phyloP scores from a whole-genome alignment of 495 filamentous ascomycete genomes.

The Achaetomiella virescens region DNA sequence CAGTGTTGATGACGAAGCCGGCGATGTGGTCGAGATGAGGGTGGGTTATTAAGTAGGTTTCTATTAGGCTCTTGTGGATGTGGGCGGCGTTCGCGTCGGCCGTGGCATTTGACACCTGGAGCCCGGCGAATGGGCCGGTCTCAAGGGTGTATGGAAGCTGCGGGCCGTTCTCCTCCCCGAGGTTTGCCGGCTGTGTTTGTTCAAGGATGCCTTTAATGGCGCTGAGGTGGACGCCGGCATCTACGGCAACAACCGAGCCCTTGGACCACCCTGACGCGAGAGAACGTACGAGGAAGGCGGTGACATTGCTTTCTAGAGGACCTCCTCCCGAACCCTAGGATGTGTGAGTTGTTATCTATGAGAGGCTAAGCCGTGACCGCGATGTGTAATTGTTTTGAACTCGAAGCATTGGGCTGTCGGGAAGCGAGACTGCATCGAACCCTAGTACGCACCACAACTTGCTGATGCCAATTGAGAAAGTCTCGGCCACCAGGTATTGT shows the following conservation, averaged over 20 bases:
- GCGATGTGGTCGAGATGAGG: slow-evolving; percentile 90
- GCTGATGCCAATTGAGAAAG: too few relatives aligned
- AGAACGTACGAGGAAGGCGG: slow-evolving; percentile 81
- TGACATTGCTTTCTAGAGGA: slow-evolving; percentile 81
- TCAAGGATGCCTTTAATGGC: slow-evolving; percentile 71
- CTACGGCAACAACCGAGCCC: slow-evolving; percentile 78
- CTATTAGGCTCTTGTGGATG: slow-evolving; percentile 69
- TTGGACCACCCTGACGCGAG: slow-evolving; percentile 68
- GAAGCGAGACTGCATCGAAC: too few relatives aligned
- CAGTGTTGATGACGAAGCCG: slow-evolving; percentile 88
- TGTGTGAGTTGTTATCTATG: slow-evolving; percentile 28
- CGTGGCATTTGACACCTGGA: slow-evolving; percentile 55
- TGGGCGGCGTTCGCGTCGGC: slow-evolving; percentile 72
- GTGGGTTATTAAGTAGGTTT: slow-evolving; percentile 86
- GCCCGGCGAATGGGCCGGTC: slow-evolving; percentile 64
- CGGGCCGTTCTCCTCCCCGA: slow-evolving; percentile 34
- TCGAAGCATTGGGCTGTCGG: too few relatives aligned
- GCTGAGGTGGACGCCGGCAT: slow-evolving; percentile 84
- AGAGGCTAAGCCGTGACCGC: neutral
- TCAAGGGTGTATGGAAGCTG: slow-evolving; percentile 33
- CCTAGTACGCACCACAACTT: too few relatives aligned
- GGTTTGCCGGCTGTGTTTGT: slow-evolving; percentile 36
- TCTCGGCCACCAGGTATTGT: too few relatives aligned
- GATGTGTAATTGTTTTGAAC: neutral
- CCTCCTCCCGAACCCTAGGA: slow-evolving; percentile 83